These are phyloP conservation scores for Amanita inopinata DNA, from an alignment of 768 basidiomycete genomes.

Conservation along the genomic window DNA sequence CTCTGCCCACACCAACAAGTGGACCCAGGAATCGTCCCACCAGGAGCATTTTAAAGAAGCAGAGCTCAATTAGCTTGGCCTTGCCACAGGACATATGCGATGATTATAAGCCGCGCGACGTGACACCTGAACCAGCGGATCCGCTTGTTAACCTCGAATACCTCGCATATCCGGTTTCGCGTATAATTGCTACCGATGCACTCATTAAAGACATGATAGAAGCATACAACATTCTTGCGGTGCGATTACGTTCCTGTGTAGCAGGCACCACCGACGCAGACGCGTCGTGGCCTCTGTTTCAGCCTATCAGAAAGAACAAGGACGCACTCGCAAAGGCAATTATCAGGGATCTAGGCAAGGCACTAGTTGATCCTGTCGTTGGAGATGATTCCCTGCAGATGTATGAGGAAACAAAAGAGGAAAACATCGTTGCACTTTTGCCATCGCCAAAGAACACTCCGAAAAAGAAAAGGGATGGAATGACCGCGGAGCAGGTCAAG, in stretches of 20 bases:
- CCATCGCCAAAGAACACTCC: constrained; percentile 70
- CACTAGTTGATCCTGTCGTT: constrained; percentile 46
- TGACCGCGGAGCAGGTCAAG: constrained; percentile 71
- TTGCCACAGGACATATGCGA: constrained; percentile 19
- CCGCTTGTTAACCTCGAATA: constrained; percentile 56
- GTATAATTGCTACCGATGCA: constrained; percentile 40
- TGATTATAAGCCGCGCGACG: constrained; percentile 40
- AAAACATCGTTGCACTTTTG: constrained; percentile 24
- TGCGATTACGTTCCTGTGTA: constrained; percentile 46
- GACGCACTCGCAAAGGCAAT: constrained; percentile 45
- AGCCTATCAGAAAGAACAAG: constrained; percentile 50
- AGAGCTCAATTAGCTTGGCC: constrained; percentile 23
- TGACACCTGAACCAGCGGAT: constrained; percentile 69
- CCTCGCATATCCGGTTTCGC: constrained; percentile 53
- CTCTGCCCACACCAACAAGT: constrained; percentile 19
- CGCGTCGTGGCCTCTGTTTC: constrained; percentile 63
- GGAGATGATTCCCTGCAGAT: constrained; percentile 14
- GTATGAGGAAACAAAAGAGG: constrained; percentile 19
- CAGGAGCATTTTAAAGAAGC: constrained; percentile 42
- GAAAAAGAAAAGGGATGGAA: constrained; percentile 54
- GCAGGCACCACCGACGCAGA: constrained; percentile 39
- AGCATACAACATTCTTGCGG: constrained; percentile 62
- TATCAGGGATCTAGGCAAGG: constrained; percentile 60
- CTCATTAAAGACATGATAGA: constrained; percentile 54
- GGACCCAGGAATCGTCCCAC: constrained; percentile 19